A percentile compares a stretch with the other conserved stretches of the same genome.
phyloP scores from a whole-genome alignment of 1,139 yeast genomes.

The Yarrowia galli region DNA sequence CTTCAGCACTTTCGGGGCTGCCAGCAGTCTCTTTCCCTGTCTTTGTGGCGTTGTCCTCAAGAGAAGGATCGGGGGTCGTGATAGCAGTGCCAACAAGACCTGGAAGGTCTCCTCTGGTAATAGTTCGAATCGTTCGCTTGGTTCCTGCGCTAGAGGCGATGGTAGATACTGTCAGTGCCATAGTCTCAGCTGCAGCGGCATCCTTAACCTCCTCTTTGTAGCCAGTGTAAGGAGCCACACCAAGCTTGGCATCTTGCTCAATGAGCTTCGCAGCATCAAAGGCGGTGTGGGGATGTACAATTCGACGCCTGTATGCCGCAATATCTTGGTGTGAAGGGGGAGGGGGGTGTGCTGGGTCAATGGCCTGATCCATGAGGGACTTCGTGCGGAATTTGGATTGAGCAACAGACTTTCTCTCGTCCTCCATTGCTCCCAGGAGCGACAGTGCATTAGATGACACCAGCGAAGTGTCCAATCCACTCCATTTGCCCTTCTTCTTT shows the following conservation, averaged over 20 bases:
- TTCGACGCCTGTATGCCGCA: constrained; percentile 55
- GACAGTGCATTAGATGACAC: constrained; percentile 55
- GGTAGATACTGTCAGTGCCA: constrained; percentile 68
- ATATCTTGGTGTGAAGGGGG: constrained; percentile 63
- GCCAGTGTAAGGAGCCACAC: constrained; percentile 67
- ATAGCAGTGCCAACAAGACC: constrained; percentile 55
- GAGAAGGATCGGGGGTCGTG: constrained; percentile 52
- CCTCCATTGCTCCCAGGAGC: constrained; percentile 49
- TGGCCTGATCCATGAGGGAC: constrained; percentile 52
- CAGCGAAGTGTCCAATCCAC: constrained; percentile 40
- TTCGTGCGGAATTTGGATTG: constrained; percentile 46
- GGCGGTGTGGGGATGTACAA: constrained; percentile 55
- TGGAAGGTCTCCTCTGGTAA: constrained; percentile 73
- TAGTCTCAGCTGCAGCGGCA: constrained; percentile 65
- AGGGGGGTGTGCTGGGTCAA: constrained; percentile 53
- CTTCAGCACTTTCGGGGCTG: background rate
- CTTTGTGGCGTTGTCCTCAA: background rate
- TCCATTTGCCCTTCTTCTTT: constrained; percentile 39
- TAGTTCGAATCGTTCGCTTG: constrained; percentile 65
- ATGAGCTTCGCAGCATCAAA: constrained; percentile 46
- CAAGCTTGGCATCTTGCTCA: constrained; percentile 43
- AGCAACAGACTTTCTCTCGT: constrained; percentile 46
- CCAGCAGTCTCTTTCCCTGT: background rate
- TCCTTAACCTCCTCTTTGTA: constrained; percentile 75
- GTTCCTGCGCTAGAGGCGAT: constrained; percentile 64